These are phyloP conservation scores for Thielaviopsis populi DNA, from an alignment of 2,329 filamentous ascomycete genomes.

Conservation along the genomic window DNA sequence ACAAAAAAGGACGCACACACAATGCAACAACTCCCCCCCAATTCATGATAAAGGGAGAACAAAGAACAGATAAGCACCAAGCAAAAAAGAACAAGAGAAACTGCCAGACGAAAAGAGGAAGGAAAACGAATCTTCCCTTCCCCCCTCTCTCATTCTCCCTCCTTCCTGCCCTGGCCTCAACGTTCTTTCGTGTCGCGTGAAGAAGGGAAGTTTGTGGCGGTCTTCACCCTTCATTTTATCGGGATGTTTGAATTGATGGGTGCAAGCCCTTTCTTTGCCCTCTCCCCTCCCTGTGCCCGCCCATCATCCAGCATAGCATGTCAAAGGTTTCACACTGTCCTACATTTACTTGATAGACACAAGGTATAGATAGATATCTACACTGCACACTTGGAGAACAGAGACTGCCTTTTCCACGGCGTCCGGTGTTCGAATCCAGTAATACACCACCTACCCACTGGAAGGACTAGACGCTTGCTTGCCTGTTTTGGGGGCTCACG, in stretches of 20 bases:
- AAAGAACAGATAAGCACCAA: neutral
- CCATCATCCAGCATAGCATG: slow-evolving; percentile 1
- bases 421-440: neutral
- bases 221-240: slow-evolving; percentile 4
- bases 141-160: neutral
- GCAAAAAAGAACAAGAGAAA: neutral
- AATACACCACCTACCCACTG: too few species aligned
- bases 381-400: neutral
- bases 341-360: neutral
- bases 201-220: neutral
- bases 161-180: neutral
- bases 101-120: neutral
- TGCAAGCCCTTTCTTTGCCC: neutral
- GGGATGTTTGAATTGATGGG: neutral
- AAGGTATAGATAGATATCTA: neutral
- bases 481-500: neutral
- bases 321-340: slow-evolving; percentile 2
- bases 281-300: neutral
- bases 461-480: neutral
- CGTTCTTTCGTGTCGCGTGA: neutral
- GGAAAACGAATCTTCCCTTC: neutral
- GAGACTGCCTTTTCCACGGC: neutral
- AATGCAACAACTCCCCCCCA: neutral
- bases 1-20: neutral
- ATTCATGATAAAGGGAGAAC: neutral